phyloP scores from a whole-genome alignment of 495 filamentous ascomycete genomes.

The Hypoxylon subgilvum region DNA sequence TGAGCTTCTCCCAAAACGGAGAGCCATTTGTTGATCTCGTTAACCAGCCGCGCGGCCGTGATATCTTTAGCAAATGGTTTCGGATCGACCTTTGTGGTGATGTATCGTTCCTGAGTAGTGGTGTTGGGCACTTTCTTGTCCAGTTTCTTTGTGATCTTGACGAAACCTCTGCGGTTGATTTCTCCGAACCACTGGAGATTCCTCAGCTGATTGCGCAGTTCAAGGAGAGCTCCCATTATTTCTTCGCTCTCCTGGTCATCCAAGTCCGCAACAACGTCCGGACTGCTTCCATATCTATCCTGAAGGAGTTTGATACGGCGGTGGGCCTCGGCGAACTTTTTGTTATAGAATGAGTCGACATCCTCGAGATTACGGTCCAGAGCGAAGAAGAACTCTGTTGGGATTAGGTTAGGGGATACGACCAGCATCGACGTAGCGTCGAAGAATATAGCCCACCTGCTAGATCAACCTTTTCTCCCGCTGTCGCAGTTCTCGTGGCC shows the following conservation, averaged over 20 bases:
- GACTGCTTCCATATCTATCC: conserved; percentile 75
- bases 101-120: conserved; percentile 77
- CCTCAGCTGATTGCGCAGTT: conserved; percentile 81
- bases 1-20: conserved; percentile 77
- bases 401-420: conserved; percentile 41
- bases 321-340: conserved; percentile 81
- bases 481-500: conserved; percentile 64
- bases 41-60: conserved; percentile 68
- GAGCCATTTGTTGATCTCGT: conserved; percentile 88
- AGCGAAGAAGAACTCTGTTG: conserved; percentile 86
- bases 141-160: conserved; percentile 97
- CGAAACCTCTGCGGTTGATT: conserved; percentile 91
- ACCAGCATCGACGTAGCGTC: conserved; percentile 31
- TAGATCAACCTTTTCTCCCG: conserved; percentile 77
- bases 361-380: conserved; percentile 96
- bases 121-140: conserved; percentile 84
- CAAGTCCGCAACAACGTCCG: conserved; percentile 54
- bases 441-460: conserved; percentile 59
- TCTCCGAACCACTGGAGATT: conserved; percentile 98
- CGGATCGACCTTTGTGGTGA: conserved; percentile 85
- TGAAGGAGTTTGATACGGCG: conserved; percentile 84
- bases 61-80: conserved; percentile 81
- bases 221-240: conserved; percentile 83
- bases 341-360: conserved; percentile 94
- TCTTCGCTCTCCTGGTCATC: conserved; percentile 84